Evolutionary conservation across 164 flowering plant species (phyloP).

Genomic region (Pachysandra terminalis): DNA sequence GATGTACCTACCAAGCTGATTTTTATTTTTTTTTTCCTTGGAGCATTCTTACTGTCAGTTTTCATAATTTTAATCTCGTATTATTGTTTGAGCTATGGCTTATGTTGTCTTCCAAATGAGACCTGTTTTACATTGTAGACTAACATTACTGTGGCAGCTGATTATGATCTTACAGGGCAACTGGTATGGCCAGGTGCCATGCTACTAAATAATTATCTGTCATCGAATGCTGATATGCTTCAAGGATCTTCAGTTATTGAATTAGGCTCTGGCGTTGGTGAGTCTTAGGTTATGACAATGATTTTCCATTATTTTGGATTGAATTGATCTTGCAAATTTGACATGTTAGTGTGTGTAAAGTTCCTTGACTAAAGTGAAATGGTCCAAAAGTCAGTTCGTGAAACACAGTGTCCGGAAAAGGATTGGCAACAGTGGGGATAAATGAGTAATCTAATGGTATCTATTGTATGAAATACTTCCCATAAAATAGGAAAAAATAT

Average conservation of each 20-base stretch:
- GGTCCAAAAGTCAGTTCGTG: not conserved
- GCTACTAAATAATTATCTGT: conserved; percentile 69
- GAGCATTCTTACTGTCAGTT: no score
- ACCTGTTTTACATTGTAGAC: conserved; percentile 4
- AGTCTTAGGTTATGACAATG: conserved; percentile 8
- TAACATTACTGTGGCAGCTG: conserved; percentile 58
- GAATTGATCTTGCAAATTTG: not conserved
- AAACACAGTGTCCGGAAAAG: no score
- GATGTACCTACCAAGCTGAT: no score
- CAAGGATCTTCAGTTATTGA: conserved; percentile 62
- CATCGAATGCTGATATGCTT: conserved; percentile 54
- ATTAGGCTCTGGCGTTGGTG: conserved; percentile 86
- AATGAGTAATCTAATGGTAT: no score
- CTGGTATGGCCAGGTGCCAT: conserved; percentile 96
- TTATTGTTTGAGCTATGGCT: no score
- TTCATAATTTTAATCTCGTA: not conserved
- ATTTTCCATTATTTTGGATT: no score
- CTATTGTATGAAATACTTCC: no score
- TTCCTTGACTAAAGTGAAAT: not conserved
- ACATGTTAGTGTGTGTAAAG: not conserved
- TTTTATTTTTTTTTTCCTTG: no score
- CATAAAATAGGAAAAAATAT: no score
- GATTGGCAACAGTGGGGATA: no score
- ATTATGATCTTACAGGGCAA: conserved; percentile 96
- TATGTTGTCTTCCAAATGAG: not conserved